Percentiles rank a stretch among this genome's conserved stretches.
These are phyloP conservation scores for Quercus glauca DNA, from an alignment of 306 rosid genomes.

Conservation along the genomic window DNA sequence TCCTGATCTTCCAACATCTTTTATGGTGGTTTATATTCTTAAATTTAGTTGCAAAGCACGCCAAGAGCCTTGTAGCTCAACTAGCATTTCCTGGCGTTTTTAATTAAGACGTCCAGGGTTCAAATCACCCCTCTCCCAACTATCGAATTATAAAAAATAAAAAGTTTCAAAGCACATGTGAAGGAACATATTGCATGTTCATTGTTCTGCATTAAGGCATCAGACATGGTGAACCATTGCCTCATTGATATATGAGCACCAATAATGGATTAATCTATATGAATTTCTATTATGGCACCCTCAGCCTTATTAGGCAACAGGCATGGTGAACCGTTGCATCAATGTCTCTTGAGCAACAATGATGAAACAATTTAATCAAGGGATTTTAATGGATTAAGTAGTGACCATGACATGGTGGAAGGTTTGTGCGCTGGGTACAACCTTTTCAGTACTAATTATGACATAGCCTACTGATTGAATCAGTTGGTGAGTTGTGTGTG, in stretches of 20 bases:
- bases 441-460: not conserved
- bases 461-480: slow-evolving; percentile 7
- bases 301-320: not conserved
- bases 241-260: not conserved
- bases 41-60: not conserved
- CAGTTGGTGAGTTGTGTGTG: slow-evolving; percentile 4
- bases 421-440: too few relatives aligned
- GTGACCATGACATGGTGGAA: not conserved
- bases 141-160: too few relatives aligned
- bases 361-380: not conserved
- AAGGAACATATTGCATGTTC: not conserved
- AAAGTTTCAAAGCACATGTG: not conserved
- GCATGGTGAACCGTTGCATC: not conserved
- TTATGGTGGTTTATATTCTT: not conserved
- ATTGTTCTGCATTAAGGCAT: not conserved
- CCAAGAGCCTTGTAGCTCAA: too few relatives aligned
- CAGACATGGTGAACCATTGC: not conserved
- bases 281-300: not conserved
- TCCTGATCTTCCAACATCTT: not conserved
- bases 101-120: too few relatives aligned
- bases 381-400: not conserved
- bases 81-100: too few relatives aligned
- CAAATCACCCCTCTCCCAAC: too few relatives aligned
- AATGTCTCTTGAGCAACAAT: not conserved
- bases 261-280: not conserved